Base-by-base conservation (phyloP, 164 flowering plant genomes). In the Berberis thunbergii region DNA sequence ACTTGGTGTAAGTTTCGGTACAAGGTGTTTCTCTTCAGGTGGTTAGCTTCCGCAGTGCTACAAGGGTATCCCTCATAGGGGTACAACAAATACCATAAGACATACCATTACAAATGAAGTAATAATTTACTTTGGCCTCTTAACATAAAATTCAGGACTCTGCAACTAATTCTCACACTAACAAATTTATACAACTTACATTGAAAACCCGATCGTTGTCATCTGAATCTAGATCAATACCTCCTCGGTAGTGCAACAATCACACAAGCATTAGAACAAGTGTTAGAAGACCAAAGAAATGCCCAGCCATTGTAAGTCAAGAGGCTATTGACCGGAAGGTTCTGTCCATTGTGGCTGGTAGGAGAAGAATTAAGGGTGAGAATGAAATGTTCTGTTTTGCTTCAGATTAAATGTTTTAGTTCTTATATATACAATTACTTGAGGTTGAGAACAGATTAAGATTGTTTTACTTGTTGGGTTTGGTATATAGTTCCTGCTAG, bases 181-280 rank as follows among this genome's bases (percentile, higher is more conserved):
- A 26, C 26, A 26, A 26, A 26, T 26, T 26, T 26, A 26, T 26
- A 26, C 26, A 26, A 26, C 26, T 26, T 26, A 26, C 26, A 26
- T 26, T 26, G 26, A 26, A 26, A 26, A 26, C 26, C 26, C 26
- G 26, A 26, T 26, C 26, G 26, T 26, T 26, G 26, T 26, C 26
- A 26, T 26, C 26, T 26, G 26, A 26, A 26, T 26, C 26, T 26
- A 26, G 26, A 43, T 76, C 67, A 13, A 79, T 41, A 38, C 82
- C 82, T 1, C 73, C 80, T 4, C 78, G 73, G 54, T 64, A 79
- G 66, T 76, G 82, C 60, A 79, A 62, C 67, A 79, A 49, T 80
- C 82, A 79, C 40, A 72, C 65, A 13, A 79, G 76, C 71, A 79
- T 9, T 41, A 79, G 76, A 50, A 74, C 49, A 13, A 59, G 43